These are phyloP conservation scores for Aaosphaeria pasadenensis DNA, from an alignment of 2,329 filamentous ascomycete species.

Conservation along the genomic window DNA sequence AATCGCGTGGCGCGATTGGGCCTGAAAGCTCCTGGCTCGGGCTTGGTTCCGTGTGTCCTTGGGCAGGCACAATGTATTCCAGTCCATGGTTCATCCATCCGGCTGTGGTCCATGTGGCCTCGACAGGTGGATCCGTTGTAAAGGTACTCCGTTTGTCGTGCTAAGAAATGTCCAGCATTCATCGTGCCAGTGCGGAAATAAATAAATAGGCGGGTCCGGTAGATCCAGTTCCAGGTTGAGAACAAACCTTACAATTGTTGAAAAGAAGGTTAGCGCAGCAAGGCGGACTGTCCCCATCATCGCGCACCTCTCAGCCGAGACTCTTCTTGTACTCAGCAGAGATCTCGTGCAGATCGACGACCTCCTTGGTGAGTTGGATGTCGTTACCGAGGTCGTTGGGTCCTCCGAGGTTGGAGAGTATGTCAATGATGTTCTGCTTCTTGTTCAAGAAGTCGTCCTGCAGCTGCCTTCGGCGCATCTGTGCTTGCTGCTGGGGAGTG, in stretches of 20 bases:
- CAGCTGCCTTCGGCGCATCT: conserved; percentile 28
- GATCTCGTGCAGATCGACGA: conserved; percentile 32
- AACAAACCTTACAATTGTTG: conserved; percentile 27
- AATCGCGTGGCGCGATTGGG: no score
- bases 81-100: no score
- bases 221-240: conserved; percentile 2
- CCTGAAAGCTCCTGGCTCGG: no score
- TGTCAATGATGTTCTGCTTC: conserved; percentile 34
- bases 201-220: neutral
- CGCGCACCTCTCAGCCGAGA: conserved; percentile 23
- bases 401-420: conserved; percentile 25
- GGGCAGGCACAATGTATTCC: no score
- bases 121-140: no score
- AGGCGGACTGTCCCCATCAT: conserved; percentile 7
- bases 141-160: no score
- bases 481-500: conserved; percentile 31
- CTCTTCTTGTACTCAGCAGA: conserved; percentile 29
- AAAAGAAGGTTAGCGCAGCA: conserved; percentile 25
- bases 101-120: no score
- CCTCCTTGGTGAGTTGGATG: conserved; percentile 33
- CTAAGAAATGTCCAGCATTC: no score
- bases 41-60: no score
- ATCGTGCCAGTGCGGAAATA: neutral
- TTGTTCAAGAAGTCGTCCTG: conserved; percentile 30
- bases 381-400: conserved; percentile 34